These are phyloP conservation scores for Phytophthora tubulina DNA, from an alignment of 352 stramenopile genomes.

Conservation along the genomic window DNA sequence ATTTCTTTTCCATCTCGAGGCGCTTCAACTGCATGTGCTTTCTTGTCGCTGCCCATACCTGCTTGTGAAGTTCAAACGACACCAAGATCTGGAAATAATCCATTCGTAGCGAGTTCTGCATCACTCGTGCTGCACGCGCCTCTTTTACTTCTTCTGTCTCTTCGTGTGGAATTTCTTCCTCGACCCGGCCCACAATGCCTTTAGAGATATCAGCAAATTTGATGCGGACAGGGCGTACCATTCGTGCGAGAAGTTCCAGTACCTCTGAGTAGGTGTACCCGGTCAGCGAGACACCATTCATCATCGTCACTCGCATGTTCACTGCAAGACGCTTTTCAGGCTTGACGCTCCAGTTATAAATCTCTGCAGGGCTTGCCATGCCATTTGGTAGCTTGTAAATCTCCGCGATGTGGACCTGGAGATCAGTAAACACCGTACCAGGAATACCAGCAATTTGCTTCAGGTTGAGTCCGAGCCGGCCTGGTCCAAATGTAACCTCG, in stretches of 20 bases:
- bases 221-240: constrained; percentile 75
- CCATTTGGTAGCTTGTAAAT: constrained; percentile 89
- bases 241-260: constrained; percentile 76
- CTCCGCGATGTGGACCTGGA: constrained; percentile 83
- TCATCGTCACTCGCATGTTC: constrained; percentile 87
- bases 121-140: constrained; percentile 57
- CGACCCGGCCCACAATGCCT: constrained; percentile 85
- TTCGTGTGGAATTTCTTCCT: constrained; percentile 66
- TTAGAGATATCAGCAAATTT: constrained; percentile 87
- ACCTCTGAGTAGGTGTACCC: constrained; percentile 86
- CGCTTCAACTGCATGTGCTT: constrained; percentile 58
- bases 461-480: constrained; percentile 82
- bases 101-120: constrained; percentile 73
- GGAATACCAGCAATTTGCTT: constrained; percentile 84
- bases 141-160: constrained; percentile 82
- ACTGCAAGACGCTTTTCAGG: constrained; percentile 84
- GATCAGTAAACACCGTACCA: constrained; percentile 74
- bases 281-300: constrained; percentile 79
- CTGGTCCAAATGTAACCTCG: constrained; percentile 83
- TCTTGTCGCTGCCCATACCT: constrained; percentile 77
- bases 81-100: constrained; percentile 86
- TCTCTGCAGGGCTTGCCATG: constrained; percentile 85
- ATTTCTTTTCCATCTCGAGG: constrained; percentile 67
- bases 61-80: constrained; percentile 75
- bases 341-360: constrained; percentile 93